These are phyloP conservation scores for Hanseniaspora jakobsenii DNA, from an alignment of 805 yeast species.

Conservation along the genomic window DNA sequence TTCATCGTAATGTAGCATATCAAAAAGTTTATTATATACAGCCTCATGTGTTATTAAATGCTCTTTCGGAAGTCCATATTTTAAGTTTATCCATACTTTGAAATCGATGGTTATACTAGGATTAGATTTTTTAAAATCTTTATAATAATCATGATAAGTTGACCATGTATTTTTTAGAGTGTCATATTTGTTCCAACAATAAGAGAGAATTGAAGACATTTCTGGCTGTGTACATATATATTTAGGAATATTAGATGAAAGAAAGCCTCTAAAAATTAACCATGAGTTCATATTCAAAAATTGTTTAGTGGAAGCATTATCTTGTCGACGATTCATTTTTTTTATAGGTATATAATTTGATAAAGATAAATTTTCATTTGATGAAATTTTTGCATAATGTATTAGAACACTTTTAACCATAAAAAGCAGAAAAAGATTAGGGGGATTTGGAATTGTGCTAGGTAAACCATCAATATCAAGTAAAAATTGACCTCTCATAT, in stretches of 20 bases:
- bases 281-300: background rate
- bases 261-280: slow-evolving; percentile 9
- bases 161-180: background rate
- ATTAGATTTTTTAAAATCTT: background rate
- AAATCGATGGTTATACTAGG: background rate
- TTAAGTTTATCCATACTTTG: slow-evolving; percentile 1
- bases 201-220: slow-evolving; percentile 4
- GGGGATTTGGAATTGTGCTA: background rate
- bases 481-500: background rate
- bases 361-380: background rate
- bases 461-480: background rate
- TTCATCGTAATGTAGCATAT: background rate
- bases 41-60: background rate
- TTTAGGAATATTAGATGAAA: background rate
- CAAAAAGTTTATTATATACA: background rate
- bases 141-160: background rate
- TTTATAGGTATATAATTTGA: too few species aligned
- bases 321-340: too few species aligned
- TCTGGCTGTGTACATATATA: background rate
- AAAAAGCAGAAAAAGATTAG: background rate
- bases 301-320: background rate
- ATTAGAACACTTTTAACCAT: background rate
- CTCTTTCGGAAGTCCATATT: background rate
- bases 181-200: background rate
- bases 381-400: slow-evolving; percentile 14